Evolutionary conservation across 164 flowering plant species (phyloP).

Genomic region (Brasenia schreberi): DNA sequence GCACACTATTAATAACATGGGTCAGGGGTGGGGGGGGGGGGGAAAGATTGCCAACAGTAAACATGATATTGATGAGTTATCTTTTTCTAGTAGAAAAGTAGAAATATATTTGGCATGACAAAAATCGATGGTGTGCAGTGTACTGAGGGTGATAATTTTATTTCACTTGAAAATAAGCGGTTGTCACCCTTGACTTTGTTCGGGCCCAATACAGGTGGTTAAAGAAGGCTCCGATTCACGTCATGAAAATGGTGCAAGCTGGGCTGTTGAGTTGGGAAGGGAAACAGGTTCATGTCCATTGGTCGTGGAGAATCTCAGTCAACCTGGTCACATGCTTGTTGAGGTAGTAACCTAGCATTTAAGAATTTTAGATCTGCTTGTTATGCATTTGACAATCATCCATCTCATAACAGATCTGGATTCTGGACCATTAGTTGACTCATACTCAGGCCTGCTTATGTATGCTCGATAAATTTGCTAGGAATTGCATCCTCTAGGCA

Average conservation of each 20-base stretch:
- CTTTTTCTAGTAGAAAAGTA: no score
- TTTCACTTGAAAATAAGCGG: conserved; percentile 5
- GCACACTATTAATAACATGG: no score
- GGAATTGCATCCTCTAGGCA: no score
- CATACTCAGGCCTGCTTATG: not conserved
- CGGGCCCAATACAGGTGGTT: not conserved
- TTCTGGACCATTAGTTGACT: no score
- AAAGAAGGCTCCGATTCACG: not conserved
- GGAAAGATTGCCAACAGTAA: no score
- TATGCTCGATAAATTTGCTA: not conserved
- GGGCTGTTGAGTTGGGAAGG: conserved; percentile 20
- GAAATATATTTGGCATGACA: no score
- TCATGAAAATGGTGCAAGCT: not conserved
- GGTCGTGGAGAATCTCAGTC: conserved; percentile 18
- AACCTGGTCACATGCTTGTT: conserved; percentile 22
- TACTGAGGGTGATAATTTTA: no score
- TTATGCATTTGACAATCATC: no score
- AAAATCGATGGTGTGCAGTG: no score
- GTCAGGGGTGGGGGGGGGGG: no score
- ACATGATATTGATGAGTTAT: no score
- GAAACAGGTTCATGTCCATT: conserved; percentile 11
- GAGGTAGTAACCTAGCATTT: conserved; percentile 11
- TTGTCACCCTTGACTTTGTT: conserved; percentile 1
- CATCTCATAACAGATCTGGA: no score
- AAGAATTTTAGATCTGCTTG: not conserved